Percentiles rank a stretch among this genome's conserved stretches.
These are phyloP conservation scores for Phytophthora multivora DNA, from an alignment of 352 stramenopile species.

Conservation along the genomic window DNA sequence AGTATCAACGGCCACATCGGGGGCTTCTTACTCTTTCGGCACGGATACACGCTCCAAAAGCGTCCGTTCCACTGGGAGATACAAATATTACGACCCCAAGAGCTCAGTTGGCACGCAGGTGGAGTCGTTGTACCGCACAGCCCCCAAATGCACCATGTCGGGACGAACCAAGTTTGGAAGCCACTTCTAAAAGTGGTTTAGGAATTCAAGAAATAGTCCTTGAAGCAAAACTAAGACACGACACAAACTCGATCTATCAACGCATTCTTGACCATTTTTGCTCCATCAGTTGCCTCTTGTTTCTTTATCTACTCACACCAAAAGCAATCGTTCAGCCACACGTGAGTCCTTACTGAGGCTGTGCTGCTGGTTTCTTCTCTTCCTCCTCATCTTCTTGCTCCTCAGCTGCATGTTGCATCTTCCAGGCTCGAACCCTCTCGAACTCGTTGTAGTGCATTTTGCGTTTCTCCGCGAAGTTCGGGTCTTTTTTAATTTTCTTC, in stretches of 20 bases:
- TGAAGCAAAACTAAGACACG: slow-evolving; percentile 4
- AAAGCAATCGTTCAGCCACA: not conserved
- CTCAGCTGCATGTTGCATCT: slow-evolving; percentile 54
- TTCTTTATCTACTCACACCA: not conserved
- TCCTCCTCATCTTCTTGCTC: slow-evolving; percentile 49
- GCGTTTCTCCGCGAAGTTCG: slow-evolving; percentile 71
- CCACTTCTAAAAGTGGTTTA: slow-evolving; percentile 48
- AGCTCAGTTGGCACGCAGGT: slow-evolving; percentile 71
- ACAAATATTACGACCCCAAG: slow-evolving; percentile 56
- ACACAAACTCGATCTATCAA: slow-evolving; percentile 20
- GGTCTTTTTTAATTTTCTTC: slow-evolving; percentile 73
- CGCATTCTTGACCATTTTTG: slow-evolving; percentile 5
- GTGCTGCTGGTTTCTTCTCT: slow-evolving; percentile 11
- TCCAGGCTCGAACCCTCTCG: slow-evolving; percentile 70
- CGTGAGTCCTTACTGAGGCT: slow-evolving; percentile 8
- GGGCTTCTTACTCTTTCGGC: slow-evolving; percentile 72
- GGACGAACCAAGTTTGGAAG: slow-evolving; percentile 81
- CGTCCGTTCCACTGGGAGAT: slow-evolving; percentile 29
- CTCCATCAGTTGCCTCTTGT: slow-evolving; percentile 8
- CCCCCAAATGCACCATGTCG: slow-evolving; percentile 76
- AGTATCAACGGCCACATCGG: slow-evolving; percentile 61
- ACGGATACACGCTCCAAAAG: slow-evolving; percentile 57
- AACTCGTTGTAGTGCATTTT: slow-evolving; percentile 89
- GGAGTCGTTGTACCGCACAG: slow-evolving; percentile 67
- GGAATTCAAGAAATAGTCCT: slow-evolving; percentile 13